Evolutionary conservation across 2,329 filamentous ascomycete species (phyloP), one percentile per base, ranked within the genome.

Genomic region (Fusarium citri): DNA sequence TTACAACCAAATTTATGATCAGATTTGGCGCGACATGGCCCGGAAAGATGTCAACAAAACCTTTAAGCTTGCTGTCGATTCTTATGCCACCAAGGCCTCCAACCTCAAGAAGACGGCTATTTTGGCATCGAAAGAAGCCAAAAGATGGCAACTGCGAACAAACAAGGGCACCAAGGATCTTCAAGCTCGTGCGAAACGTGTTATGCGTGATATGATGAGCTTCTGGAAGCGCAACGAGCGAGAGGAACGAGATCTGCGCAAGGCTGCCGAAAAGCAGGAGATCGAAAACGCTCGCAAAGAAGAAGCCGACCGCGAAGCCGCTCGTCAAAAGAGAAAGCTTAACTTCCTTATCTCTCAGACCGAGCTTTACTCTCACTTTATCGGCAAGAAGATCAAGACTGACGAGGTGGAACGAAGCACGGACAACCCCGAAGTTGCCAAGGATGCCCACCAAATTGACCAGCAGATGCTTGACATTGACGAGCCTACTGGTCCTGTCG

Each of bases 161-260:
- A 99, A 99, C 85, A 98, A 99, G 86, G 97, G 94, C 77, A 96
- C 93, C 79, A 99, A 99, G 80, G 96, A 99, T 80, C 92, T 97
- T 6, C 96, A 98, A 79, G 96, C 96, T 43, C 90, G 96, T 49
- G 96, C 96, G 62, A 99, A 99, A 86, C 92, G 96, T 72, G 95
- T 95, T 64, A 99, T 99, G 96, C 90, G 96, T 78, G 96, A 99
- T 82, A 99, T 99, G 96, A 96, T 98, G 88, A 90, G 93, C 61
- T 99, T 98, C 87, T 99, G 96, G 96, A 98, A 98, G 83, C 92
- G 95, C 60, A 99, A 99, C 79, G 96, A 99, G 80, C 92, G 95
- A 55, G 96, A 99, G 78, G 96, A 99, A 79, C 93, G 96, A 65
- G 96, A 99, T 79, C 85, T 97, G 70, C 91, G 96, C 73, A 97